Evolutionary conservation across 2,329 filamentous ascomycete genomes (phyloP).

Genomic region (Zasmidium cellare): DNA sequence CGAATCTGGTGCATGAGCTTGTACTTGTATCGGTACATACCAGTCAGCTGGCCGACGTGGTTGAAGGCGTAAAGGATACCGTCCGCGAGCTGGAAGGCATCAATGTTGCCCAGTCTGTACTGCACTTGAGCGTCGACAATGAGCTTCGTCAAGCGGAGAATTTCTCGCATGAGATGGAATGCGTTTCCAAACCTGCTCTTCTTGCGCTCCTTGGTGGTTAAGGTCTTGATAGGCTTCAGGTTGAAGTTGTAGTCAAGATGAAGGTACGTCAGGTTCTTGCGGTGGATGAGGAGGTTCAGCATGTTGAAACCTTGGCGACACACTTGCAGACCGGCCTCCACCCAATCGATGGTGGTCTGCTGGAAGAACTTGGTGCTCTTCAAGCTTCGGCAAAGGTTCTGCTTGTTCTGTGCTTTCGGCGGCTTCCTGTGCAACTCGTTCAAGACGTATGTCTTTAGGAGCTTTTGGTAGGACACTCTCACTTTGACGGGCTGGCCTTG

Average conservation of each 20-base stretch:
- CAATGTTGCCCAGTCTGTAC: constrained; percentile 95
- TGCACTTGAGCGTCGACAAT: constrained; percentile 99
- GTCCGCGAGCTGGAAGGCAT: constrained; percentile 97
- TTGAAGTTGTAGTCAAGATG: constrained; percentile 99
- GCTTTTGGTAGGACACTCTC: constrained; percentile 95
- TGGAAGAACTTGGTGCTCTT: constrained; percentile 99
- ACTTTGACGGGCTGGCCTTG: constrained; percentile 93
- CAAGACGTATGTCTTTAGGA: constrained; percentile 92
- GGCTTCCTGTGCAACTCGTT: constrained; percentile 96
- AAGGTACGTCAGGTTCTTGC: constrained; percentile 96
- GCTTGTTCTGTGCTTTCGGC: constrained; percentile 92
- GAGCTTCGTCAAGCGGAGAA: constrained; percentile 89
- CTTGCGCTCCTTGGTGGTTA: constrained; percentile 98
- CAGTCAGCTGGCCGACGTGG: constrained; percentile 94
- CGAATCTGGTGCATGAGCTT: constrained; percentile 99
- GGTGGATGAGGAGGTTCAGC: constrained; percentile 94
- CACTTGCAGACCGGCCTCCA: constrained; percentile 96
- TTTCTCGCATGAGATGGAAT: constrained; percentile 98
- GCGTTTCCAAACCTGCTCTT: constrained; percentile 99
- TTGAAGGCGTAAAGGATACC: constrained; percentile 99
- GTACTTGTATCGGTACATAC: constrained; percentile 99
- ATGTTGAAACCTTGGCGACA: constrained; percentile 99
- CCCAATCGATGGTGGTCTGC: constrained; percentile 98
- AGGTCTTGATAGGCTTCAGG: constrained; percentile 95
- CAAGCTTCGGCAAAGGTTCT: constrained; percentile 82